Conservation (phyloP, 352 stramenopile species). For the Pythium rhizo-oryzae region DNA sequence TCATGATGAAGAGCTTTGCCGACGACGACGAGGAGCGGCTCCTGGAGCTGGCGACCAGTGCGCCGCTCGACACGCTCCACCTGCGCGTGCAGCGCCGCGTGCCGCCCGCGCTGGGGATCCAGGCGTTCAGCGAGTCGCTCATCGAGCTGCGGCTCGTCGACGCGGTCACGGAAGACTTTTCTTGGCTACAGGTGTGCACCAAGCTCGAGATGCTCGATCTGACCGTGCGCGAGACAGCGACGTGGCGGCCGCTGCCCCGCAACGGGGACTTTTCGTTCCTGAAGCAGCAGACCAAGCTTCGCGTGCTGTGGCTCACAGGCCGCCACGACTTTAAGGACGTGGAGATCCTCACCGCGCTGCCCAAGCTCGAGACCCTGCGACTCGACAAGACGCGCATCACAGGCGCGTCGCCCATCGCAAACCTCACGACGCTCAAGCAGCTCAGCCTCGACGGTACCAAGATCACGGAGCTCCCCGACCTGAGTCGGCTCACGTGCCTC, state of each 20-base stretch:
- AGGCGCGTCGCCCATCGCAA: conserved; percentile 34
- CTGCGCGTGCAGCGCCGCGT: conserved; percentile 25
- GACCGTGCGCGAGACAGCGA: conserved; percentile 27
- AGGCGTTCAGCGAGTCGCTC: conserved; percentile 17
- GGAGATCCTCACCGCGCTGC: conserved; percentile 37
- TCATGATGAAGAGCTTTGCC: conserved; percentile 24
- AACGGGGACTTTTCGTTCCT: conserved; percentile 51
- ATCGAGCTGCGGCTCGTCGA: conserved; percentile 29
- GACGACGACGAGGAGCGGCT: conserved; percentile 30
- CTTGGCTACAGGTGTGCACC: conserved; percentile 11
- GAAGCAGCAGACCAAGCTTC: conserved; percentile 33
- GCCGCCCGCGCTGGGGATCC: conserved; percentile 18
- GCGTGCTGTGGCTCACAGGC: conserved; percentile 52
- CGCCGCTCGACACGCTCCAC: conserved; percentile 23
- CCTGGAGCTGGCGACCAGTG: conserved; percentile 14
- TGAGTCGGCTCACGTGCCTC: conserved; percentile 38
- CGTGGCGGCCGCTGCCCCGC: conserved; percentile 26
- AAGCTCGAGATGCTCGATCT: conserved; percentile 32
- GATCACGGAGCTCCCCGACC: conserved; percentile 40
- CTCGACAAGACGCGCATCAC: conserved; percentile 60
- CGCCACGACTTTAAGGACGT: conserved; percentile 68
- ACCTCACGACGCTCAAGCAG: conserved; percentile 40
- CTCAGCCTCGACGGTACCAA: conserved; percentile 59
- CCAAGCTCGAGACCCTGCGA: conserved; percentile 44
- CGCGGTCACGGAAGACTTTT: conserved; percentile 26